phyloP scores from a whole-genome alignment of 768 basidiomycete genomes.

The Exidia glandulosa region DNA sequence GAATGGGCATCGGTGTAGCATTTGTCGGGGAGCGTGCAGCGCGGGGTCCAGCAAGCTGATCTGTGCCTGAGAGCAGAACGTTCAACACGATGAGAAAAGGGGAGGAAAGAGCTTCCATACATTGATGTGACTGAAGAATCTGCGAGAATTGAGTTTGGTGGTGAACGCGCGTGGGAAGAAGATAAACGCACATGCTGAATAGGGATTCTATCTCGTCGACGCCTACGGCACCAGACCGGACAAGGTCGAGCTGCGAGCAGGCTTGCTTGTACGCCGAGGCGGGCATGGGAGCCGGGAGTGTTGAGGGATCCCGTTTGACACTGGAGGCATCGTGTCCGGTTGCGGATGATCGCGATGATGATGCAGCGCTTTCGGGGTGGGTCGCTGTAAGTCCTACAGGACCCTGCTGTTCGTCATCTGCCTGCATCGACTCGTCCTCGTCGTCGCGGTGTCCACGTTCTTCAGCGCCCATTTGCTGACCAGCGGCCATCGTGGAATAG shows the following conservation, averaged over 20 bases:
- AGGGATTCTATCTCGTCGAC: not conserved
- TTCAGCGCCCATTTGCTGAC: not conserved
- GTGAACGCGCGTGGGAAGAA: not conserved
- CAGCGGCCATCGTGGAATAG: not conserved
- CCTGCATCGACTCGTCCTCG: not conserved
- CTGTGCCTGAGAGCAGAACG: slow-evolving; percentile 41
- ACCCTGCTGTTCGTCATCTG: not conserved
- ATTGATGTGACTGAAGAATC: not conserved
- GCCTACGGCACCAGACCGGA: not conserved
- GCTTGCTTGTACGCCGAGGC: not conserved
- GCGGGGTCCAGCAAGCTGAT: slow-evolving; percentile 53
- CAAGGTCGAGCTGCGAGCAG: not conserved
- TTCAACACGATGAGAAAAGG: slow-evolving; percentile 16
- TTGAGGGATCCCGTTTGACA: not conserved
- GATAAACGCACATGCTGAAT: not conserved
- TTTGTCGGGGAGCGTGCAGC: slow-evolving; percentile 69
- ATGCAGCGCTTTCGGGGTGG: no score
- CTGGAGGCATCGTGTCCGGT: not conserved
- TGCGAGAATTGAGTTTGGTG: not conserved
- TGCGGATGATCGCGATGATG: not conserved
- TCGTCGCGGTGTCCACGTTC: not conserved
- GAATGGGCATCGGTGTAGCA: slow-evolving; percentile 79
- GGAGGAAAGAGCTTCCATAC: not conserved
- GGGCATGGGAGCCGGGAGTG: not conserved
- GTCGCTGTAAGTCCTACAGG: no score